Base-by-base conservation (phyloP, 2,329 filamentous ascomycete genomes). In the Diaporthe vexans region DNA sequence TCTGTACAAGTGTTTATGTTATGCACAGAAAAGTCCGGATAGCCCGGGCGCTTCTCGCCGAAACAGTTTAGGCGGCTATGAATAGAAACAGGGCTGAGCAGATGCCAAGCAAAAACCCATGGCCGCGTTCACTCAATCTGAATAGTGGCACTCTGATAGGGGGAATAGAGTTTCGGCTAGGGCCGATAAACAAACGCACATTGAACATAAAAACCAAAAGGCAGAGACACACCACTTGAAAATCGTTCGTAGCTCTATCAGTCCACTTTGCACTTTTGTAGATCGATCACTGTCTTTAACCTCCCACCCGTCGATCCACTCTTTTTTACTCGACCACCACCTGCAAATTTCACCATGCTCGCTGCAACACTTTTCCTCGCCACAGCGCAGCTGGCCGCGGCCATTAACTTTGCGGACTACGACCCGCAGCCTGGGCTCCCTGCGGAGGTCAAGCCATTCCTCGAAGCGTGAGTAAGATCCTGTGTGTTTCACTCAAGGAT, bases 381-480 rank as follows among this genome's bases (percentile, higher is more conserved):
- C 29, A 37, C 43, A 33, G 61, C 61, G 13, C 61, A 67, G 33
- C 29, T 67, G 46, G 61, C 46, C 46, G 61, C 61, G 17, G 61
- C 61, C 1, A 67, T 67, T 9, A 67, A 73, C 29, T 63, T 75
- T 7, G 29, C 69, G 3, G 59, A 74, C n/a, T 75, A 71, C 24
- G 57, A 72, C 56, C 74, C 74, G 1, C 72, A 74, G 35, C 71
- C 71, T 2, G 72, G 65, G 4, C 63, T 75, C 4, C 65, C 52
- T 3, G 37, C 37, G 4, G 74, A 72, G 43, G 73, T 75, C 9
- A 40, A 59, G 33, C 51, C 65, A 2, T 75, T 75, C n/a, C 67
- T 75, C 17, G 63, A 75, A 37, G 72, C 73, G 61, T 67, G 7
- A 72, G 69, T 61, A 9, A 4, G 19, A 29, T 13, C 52, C 8